Evolutionary conservation across 139 green algal species (phyloP).

Genomic region (Astrephomene gubernaculifera): DNA sequence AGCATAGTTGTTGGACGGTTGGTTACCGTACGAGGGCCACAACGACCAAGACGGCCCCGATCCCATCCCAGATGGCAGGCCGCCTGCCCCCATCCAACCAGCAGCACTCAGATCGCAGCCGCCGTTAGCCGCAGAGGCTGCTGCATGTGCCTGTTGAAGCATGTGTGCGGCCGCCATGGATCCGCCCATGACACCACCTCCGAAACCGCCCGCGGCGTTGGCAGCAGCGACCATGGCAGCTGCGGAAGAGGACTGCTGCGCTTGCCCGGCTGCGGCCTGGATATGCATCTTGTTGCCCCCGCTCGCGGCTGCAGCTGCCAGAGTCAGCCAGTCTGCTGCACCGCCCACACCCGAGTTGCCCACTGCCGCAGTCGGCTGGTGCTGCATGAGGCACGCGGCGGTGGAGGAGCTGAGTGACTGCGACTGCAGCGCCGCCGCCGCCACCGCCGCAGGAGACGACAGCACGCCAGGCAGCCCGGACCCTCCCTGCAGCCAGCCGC

Average conservation of each 20-base stretch:
- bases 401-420: background rate
- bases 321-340: conserved; percentile 11
- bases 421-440: background rate
- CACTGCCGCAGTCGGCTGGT: background rate
- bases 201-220: background rate
- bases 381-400: background rate
- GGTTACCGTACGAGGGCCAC: conserved; percentile 5
- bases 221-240: background rate
- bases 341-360: background rate
- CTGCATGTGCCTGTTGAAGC: conserved; percentile 10
- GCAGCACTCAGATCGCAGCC: background rate
- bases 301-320: background rate
- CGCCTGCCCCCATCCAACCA: background rate
- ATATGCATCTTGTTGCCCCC: background rate
- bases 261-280: background rate
- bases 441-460: background rate
- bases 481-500: conserved; percentile 1
- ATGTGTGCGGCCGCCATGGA: background rate
- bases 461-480: background rate
- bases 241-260: too few relatives aligned
- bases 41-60: background rate
- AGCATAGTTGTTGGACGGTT: background rate
- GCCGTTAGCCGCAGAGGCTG: background rate
- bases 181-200: background rate
- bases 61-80: too few relatives aligned